Conservation (phyloP, 148 eudicot genomes). For the Amaranthus cruentus region DNA sequence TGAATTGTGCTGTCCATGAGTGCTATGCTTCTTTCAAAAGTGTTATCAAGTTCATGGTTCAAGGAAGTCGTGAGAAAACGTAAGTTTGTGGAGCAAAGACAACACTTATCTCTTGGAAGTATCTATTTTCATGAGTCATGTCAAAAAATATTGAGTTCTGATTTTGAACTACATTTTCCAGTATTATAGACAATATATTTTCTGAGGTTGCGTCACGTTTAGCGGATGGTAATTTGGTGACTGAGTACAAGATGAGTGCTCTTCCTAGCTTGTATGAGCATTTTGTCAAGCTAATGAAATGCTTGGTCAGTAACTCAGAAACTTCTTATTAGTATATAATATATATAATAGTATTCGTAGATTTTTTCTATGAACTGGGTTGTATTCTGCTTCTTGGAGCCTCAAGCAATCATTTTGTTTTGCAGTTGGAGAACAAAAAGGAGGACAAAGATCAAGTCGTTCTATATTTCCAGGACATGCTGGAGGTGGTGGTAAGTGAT, state of each 20-base stretch:
- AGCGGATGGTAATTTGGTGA: conserved; percentile 41
- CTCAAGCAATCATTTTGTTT: background rate
- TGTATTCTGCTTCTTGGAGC: background rate
- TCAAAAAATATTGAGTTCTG: conserved; percentile 1
- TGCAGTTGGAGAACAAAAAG: conserved; percentile 68
- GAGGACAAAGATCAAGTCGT: conserved; percentile 88
- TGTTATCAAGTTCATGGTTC: conserved; percentile 63
- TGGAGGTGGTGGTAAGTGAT: conserved; percentile 91
- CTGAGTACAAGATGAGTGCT: conserved; percentile 70
- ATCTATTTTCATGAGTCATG: background rate
- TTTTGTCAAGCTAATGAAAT: conserved; percentile 80
- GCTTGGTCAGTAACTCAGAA: conserved; percentile 50
- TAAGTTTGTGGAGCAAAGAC: conserved; percentile 32
- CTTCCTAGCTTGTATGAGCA: conserved; percentile 81
- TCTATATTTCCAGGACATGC: conserved; percentile 89
- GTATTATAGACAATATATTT: conserved; percentile 72
- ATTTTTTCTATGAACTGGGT: background rate
- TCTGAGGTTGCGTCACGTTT: conserved; percentile 65
- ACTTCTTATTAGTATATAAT: background rate
- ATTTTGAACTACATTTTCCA: conserved; percentile 30
- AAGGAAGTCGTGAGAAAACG: conserved; percentile 62
- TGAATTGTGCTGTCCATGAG: conserved; percentile 83
- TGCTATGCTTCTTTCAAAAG: conserved; percentile 88
- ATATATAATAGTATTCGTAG: no score
- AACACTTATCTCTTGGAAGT: background rate